Evolutionary conservation across 495 filamentous ascomycete species (phyloP).

Genomic region (Rusavskia elegans): DNA sequence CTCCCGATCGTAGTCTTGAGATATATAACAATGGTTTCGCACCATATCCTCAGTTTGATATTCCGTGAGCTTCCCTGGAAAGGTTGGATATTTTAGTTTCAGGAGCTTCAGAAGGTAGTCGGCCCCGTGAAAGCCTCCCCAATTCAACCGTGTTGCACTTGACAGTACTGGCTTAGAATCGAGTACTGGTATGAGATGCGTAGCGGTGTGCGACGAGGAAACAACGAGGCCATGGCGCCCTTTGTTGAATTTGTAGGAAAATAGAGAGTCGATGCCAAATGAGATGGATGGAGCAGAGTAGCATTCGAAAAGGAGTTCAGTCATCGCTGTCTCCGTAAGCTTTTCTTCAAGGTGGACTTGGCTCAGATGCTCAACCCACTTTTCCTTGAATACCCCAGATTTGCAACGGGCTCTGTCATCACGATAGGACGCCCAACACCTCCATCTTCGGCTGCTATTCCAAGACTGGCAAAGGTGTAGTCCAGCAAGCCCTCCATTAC

Average conservation of each 20-base stretch:
- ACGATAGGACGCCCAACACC: slow-evolving; percentile 72
- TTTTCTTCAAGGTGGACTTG: neutral
- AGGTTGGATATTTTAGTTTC: slow-evolving; percentile 80
- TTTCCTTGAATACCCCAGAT: slow-evolving; percentile 69
- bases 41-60: slow-evolving; percentile 77
- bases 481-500: slow-evolving; percentile 87
- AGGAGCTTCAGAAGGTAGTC: slow-evolving; percentile 86
- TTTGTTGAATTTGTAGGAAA: slow-evolving; percentile 83
- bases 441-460: slow-evolving; percentile 57
- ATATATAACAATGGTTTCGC: slow-evolving; percentile 80
- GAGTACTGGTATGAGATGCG: slow-evolving; percentile 88
- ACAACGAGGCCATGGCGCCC: slow-evolving; percentile 81
- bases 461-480: slow-evolving; percentile 83
- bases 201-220: slow-evolving; percentile 81
- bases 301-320: slow-evolving; percentile 89
- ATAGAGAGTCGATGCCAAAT: slow-evolving; percentile 90
- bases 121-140: slow-evolving; percentile 77
- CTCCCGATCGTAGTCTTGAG: slow-evolving; percentile 65
- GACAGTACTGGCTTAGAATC: slow-evolving; percentile 67
- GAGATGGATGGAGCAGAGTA: slow-evolving; percentile 77
- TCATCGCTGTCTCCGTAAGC: slow-evolving; percentile 55
- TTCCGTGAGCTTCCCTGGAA: slow-evolving; percentile 68
- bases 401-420: slow-evolving; percentile 92
- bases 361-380: slow-evolving; percentile 35
- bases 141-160: slow-evolving; percentile 78